Base-by-base conservation (phyloP, 306 rosid species). In the Sophora flavescens region DNA sequence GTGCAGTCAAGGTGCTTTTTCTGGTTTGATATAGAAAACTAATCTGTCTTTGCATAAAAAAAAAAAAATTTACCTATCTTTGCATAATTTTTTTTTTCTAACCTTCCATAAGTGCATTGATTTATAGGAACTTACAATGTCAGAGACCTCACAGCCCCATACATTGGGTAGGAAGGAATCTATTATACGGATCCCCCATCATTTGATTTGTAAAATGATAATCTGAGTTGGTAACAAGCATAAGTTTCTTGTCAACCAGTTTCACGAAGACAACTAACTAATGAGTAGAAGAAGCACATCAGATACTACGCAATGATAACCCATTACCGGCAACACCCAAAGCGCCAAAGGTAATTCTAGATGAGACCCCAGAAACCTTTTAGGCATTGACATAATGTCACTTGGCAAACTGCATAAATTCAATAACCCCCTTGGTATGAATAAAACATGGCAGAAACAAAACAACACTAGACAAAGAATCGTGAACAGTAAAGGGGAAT, bases 201-300 rank as follows among this genome's bases (percentile, higher is more conserved):
- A 8, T 8, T 10, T 42, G 8, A 13, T 42, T 1, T 9, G 48
- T 42, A 42, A 8, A 42, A 8, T 42, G 48, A 42, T 42, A 42
- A 42, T 42, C 13, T 42, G 48, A 42, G 48, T 42, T 9, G 83
- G 95, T 88, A 75, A 90, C 88, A 47, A 90, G 90, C 82, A 90
- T 74, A 76, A 90, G 92, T 70, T 79, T 90, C 79, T 90, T 90
- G 63, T 92, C 95, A 70, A 90, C 88, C 95, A 86, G 82, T 74
- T 51, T 41, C 72, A 86, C 10, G 65, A 78, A 70, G 59, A n/a
- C n/a, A n/a, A n/a, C n/a, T n/a, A n/a, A n/a, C n/a, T n/a, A n/a
- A n/a, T 73, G 56, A 73, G 69, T 48, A 84, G 50, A 30, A 33
- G 13, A 36, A 52, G 51, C 12, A 15, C n/a, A 45, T 78, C 52